These are phyloP conservation scores for Fusarium musae DNA, from an alignment of 2,329 filamentous ascomycete genomes.

Conservation along the genomic window DNA sequence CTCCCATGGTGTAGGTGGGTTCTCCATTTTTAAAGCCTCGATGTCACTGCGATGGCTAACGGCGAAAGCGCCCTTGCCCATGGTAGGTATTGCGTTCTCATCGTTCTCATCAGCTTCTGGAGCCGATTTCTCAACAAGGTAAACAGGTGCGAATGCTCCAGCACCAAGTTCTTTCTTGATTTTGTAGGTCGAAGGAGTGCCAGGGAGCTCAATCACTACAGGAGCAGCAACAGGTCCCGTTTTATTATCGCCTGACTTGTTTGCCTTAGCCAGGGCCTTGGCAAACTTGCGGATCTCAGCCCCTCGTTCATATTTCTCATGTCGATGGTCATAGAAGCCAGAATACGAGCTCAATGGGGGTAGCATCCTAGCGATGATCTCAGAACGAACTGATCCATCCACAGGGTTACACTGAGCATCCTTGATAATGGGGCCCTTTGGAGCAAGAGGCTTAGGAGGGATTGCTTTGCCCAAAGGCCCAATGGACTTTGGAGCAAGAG, in stretches of 20 bases:
- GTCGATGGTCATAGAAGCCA: constrained; percentile 81
- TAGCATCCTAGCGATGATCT: constrained; percentile 79
- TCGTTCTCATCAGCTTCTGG: constrained; percentile 58
- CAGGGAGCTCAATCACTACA: constrained; percentile 75
- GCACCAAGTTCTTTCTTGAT: constrained; percentile 88
- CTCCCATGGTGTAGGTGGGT: constrained; percentile 90
- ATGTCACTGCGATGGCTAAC: constrained; percentile 66
- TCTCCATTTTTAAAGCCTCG: constrained; percentile 95
- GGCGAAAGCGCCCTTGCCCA: constrained; percentile 73
- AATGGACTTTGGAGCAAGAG: constrained; percentile 57
- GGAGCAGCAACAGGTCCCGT: constrained; percentile 67
- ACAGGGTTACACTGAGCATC: constrained; percentile 91
- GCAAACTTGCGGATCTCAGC: constrained; percentile 84
- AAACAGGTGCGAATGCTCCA: constrained; percentile 95
- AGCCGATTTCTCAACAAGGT: constrained; percentile 81
- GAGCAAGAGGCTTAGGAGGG: constrained; percentile 55
- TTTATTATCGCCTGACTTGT: constrained; percentile 72
- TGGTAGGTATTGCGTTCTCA: constrained; percentile 59
- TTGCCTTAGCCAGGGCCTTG: constrained; percentile 71
- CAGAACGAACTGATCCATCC: constrained; percentile 76
- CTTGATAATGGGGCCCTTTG: constrained; percentile 79
- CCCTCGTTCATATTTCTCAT: constrained; percentile 72
- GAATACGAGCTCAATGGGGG: constrained; percentile 79
- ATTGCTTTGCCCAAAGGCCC: constrained; percentile 48
- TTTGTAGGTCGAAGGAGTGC: constrained; percentile 74